These are phyloP conservation scores for Rossbeevera mucosa DNA, from an alignment of 768 basidiomycete genomes.

Conservation along the genomic window DNA sequence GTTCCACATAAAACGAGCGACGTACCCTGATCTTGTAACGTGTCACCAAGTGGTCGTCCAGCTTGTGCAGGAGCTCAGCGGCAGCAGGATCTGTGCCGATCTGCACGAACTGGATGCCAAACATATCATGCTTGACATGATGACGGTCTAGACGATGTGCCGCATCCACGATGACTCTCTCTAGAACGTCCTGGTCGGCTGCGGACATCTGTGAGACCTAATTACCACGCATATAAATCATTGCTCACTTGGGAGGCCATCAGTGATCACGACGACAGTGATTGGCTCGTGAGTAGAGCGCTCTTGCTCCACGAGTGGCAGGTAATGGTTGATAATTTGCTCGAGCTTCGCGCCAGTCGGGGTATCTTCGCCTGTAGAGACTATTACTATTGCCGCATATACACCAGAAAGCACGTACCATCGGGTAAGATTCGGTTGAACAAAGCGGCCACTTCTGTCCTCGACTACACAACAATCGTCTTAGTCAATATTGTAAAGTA, in stretches of 20 bases:
- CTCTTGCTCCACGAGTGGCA: constrained; percentile 30
- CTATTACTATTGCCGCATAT: background rate
- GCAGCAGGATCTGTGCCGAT: constrained; percentile 38
- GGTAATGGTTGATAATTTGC: constrained; percentile 35
- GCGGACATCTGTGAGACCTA: background rate
- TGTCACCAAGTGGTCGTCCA: constrained; percentile 36
- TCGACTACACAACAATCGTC: constrained; percentile 14
- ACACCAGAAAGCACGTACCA: constrained; percentile 10
- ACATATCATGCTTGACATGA: constrained; percentile 32
- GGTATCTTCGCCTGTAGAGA: constrained; percentile 30
- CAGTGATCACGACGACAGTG: constrained; percentile 35
- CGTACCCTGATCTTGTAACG: constrained; percentile 31
- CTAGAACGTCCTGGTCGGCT: constrained; percentile 28
- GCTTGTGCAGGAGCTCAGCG: constrained; percentile 35
- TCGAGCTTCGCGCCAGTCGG: constrained; percentile 36
- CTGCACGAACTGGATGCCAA: constrained; percentile 46
- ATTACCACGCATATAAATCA: background rate
- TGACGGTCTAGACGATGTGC: constrained; percentile 38
- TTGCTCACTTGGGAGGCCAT: constrained; percentile 37
- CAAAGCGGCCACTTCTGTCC: constrained; percentile 17
- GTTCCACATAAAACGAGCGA: background rate
- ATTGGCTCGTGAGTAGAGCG: constrained; percentile 33
- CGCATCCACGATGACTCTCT: constrained; percentile 31
- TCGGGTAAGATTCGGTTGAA: constrained; percentile 25
- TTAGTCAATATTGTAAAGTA: background rate